These are phyloP conservation scores for Trichopus zeylanicus DNA, from an alignment of 116 monocot species.

Conservation along the genomic window DNA sequence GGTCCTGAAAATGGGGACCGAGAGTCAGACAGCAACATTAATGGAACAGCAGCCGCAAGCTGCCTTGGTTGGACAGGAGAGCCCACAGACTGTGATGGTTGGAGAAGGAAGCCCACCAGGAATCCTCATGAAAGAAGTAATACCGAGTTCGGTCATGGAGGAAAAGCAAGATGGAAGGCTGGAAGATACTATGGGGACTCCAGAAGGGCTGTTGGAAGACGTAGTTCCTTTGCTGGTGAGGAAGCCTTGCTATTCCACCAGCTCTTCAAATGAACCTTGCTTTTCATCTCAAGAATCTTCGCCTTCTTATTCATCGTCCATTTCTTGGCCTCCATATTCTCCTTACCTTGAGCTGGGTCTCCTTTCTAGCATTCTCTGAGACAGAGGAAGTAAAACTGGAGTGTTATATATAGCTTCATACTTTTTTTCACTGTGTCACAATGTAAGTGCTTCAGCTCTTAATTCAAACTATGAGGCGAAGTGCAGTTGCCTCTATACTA, in stretches of 20 bases:
- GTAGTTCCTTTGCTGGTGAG: slow-evolving; percentile 59
- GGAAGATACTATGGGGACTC: background rate
- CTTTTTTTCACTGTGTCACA: too few relatives aligned
- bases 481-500: too few relatives aligned
- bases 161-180: too few relatives aligned
- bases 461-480: too few relatives aligned
- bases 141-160: too few relatives aligned
- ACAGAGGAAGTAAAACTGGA: background rate
- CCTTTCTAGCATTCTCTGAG: slow-evolving; percentile 21
- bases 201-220: slow-evolving; percentile 69
- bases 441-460: too few relatives aligned
- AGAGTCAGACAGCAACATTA: background rate
- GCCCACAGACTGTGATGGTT: too few relatives aligned
- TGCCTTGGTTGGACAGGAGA: too few relatives aligned
- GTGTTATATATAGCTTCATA: too few relatives aligned
- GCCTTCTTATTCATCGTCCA: slow-evolving; percentile 38
- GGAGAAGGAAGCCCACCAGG: too few relatives aligned
- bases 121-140: too few relatives aligned
- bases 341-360: slow-evolving; percentile 10
- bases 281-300: slow-evolving; percentile 29
- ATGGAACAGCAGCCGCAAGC: background rate
- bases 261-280: slow-evolving; percentile 6
- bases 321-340: slow-evolving; percentile 35
- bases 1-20: too few relatives aligned
- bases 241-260: slow-evolving; percentile 27